Conservation (phyloP, 129 eudicot genomes). For the Glebionis coronaria region DNA sequence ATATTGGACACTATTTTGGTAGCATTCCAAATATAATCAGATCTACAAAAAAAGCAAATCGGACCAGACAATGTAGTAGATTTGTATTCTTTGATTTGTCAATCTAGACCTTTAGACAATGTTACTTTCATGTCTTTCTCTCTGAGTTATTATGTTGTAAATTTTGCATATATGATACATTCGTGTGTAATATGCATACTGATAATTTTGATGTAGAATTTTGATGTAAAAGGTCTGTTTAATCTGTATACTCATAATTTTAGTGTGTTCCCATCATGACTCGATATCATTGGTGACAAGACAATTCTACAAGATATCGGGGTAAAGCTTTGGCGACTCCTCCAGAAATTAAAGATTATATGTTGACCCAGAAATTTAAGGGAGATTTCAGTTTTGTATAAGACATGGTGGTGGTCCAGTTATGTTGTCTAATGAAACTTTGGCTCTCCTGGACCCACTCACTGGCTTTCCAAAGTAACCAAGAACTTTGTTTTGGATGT, state of each 20-base stretch:
- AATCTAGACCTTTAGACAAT: too few species aligned
- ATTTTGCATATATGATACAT: too few species aligned
- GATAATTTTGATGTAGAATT: too few species aligned
- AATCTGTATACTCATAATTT: too few species aligned
- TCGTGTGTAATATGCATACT: too few species aligned
- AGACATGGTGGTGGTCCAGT: slow-evolving; percentile 93
- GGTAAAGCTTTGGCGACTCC: slow-evolving; percentile 68
- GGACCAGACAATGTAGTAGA: too few species aligned
- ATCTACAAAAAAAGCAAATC: too few species aligned
- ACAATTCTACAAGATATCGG: slow-evolving; percentile 86
- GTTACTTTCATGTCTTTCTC: too few species aligned
- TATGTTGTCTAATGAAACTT: slow-evolving; percentile 61
- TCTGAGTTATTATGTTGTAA: too few species aligned
- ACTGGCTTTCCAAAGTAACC: slow-evolving; percentile 89
- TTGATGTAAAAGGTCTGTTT: background rate
- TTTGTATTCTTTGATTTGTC: too few species aligned
- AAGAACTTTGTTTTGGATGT: background rate
- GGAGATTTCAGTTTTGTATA: slow-evolving; percentile 96
- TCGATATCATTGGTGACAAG: slow-evolving; percentile 74
- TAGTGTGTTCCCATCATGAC: background rate
- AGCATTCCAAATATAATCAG: too few species aligned
- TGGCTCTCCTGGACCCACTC: slow-evolving; percentile 69
- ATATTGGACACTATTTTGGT: too few species aligned
- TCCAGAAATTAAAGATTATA: slow-evolving; percentile 61
- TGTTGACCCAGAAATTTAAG: slow-evolving; percentile 39